A percentile compares a stretch with the other conserved stretches of the same genome.
Conservation (phyloP, 805 yeast genomes). For the Ascoidea asiatica region DNA sequence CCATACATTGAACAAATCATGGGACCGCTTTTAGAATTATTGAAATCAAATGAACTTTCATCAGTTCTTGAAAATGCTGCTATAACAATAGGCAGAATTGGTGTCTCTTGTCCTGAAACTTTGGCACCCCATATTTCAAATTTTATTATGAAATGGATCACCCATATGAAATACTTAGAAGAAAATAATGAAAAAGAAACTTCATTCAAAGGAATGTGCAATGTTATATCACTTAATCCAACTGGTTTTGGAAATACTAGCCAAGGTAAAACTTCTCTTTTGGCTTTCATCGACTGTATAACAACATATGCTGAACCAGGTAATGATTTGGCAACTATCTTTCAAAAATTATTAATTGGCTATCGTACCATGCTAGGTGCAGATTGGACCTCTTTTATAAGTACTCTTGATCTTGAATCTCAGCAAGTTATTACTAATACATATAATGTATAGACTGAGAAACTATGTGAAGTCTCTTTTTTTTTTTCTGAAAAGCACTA, state of each 20-base stretch:
- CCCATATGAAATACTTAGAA: constrained; percentile 47
- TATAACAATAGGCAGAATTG: constrained; percentile 79
- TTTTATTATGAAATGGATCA: constrained; percentile 57
- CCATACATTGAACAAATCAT: constrained; percentile 43
- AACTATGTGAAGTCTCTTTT: no score
- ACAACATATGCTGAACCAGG: constrained; percentile 41
- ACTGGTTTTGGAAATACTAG: constrained; percentile 37
- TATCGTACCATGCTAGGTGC: constrained; percentile 35
- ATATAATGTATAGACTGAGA: neutral
- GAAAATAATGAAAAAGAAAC: constrained; percentile 84
- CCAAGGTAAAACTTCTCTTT: constrained; percentile 32
- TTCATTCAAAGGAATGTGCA: constrained; percentile 75
- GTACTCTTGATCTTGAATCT: constrained; percentile 11
- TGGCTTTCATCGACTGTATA: constrained; percentile 44
- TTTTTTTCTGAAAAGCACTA: no score
- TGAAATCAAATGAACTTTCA: constrained; percentile 36
- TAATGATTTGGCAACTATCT: constrained; percentile 26
- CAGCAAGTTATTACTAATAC: constrained; percentile 12
- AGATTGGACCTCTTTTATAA: constrained; percentile 16
- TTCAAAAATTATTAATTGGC: constrained; percentile 29
- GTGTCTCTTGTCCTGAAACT: constrained; percentile 44
- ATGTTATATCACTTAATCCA: constrained; percentile 53
- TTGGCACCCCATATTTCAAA: constrained; percentile 45
- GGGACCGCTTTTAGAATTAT: constrained; percentile 42
- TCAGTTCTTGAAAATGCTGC: constrained; percentile 80